These are phyloP conservation scores for Diaporthe amygdali DNA, from an alignment of 2,329 filamentous ascomycete genomes.

Conservation along the genomic window DNA sequence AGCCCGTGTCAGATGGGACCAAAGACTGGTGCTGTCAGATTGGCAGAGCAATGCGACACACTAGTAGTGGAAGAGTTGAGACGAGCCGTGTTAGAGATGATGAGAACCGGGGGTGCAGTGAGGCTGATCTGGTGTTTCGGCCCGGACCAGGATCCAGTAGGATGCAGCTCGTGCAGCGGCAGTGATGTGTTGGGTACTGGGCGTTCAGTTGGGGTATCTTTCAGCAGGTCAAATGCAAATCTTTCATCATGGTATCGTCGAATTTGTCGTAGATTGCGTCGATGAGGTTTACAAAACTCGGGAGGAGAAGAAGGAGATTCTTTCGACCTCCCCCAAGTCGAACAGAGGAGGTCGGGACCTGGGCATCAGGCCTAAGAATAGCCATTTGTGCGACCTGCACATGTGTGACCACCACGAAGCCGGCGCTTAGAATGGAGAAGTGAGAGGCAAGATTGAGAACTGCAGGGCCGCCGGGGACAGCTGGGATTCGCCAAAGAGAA, in stretches of 20 bases:
- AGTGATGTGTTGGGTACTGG: neutral
- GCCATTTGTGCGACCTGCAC: conserved; percentile 21
- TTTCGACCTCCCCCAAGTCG: neutral
- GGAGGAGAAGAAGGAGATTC: neutral
- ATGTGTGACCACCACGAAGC: conserved; percentile 24
- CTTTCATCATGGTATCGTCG: conserved; percentile 1
- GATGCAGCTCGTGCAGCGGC: conserved; percentile 11
- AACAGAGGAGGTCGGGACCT: conserved; percentile 14
- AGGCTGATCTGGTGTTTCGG: conserved; percentile 44
- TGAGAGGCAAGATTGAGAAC: conserved; percentile 22
- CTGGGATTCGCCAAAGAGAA: conserved; percentile 23
- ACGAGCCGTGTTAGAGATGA: conserved; percentile 51
- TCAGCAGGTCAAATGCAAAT: neutral
- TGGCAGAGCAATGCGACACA: conserved; percentile 33
- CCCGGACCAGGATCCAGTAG: conserved; percentile 36
- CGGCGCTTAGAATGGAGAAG: conserved; percentile 26
- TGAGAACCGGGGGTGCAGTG: conserved; percentile 42
- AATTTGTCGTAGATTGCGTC: neutral
- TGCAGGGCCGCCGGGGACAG: conserved; percentile 12
- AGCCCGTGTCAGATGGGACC: conserved; percentile 44
- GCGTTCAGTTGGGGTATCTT: neutral
- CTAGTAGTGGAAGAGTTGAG: conserved; percentile 43
- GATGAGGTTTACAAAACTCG: neutral
- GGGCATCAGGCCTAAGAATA: conserved; percentile 21
- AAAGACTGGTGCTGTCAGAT: conserved; percentile 34